phyloP scores from a whole-genome alignment of 345 rosid genomes.

The Eucalyptus lansdowneana region DNA sequence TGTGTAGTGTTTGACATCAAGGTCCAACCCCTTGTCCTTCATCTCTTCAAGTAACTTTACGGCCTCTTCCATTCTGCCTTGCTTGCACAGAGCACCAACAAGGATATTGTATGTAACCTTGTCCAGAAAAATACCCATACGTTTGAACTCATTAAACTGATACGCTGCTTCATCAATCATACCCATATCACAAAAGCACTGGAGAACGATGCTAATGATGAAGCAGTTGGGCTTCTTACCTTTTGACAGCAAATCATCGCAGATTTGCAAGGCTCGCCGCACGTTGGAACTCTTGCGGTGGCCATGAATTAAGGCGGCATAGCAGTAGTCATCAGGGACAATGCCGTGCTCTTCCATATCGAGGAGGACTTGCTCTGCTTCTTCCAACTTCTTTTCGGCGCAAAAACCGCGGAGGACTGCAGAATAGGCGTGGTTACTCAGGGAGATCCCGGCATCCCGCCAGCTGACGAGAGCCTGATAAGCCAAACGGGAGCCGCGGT shows the following conservation, averaged over 20 bases:
- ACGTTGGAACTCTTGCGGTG: constrained; percentile 31
- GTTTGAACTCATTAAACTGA: constrained; percentile 7
- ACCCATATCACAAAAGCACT: constrained; percentile 35
- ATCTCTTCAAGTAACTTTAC: constrained; percentile 36
- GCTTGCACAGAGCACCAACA: constrained; percentile 47
- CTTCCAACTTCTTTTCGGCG: constrained; percentile 38
- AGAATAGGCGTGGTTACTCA: constrained; percentile 20
- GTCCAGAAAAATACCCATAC: constrained; percentile 33
- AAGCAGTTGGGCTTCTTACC: constrained; percentile 51
- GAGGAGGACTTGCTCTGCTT: constrained; percentile 31
- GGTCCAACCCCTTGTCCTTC: constrained; percentile 28
- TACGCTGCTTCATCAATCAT: constrained; percentile 13
- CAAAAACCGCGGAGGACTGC: constrained; percentile 51
- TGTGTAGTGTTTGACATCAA: constrained; percentile 57
- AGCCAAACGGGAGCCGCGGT: constrained; percentile 27
- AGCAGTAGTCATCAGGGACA: constrained; percentile 26
- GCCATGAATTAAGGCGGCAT: constrained; percentile 28
- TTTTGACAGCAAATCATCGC: constrained; percentile 24
- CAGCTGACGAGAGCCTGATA: constrained; percentile 11
- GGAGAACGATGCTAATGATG: constrained; percentile 42
- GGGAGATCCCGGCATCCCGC: constrained; percentile 8
- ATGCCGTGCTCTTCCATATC: constrained; percentile 38
- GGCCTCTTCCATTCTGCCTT: constrained; percentile 50
- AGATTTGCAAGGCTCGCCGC: constrained; percentile 28
- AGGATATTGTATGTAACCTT: constrained; percentile 41